Conservation (phyloP, 2,329 filamentous ascomycete species). For the Cladosporium sp. region DNA sequence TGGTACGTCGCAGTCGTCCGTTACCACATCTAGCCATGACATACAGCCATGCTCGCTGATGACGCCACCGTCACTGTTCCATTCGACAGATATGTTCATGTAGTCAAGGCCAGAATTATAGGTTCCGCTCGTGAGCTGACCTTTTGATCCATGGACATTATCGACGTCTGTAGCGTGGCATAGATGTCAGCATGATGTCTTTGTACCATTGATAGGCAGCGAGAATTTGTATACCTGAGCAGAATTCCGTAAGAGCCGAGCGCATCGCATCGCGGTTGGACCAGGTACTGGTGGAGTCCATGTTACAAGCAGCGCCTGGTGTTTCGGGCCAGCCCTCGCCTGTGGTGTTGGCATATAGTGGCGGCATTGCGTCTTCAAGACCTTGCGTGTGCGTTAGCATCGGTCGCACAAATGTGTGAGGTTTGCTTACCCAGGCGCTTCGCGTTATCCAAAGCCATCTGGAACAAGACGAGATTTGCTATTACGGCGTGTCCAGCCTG, state of each 20-base stretch:
- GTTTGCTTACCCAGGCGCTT: neutral
- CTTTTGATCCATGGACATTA: neutral
- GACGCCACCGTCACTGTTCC: neutral
- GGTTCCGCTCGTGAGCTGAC: neutral
- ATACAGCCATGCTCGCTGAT: conserved; percentile 10
- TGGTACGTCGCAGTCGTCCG: conserved; percentile 7
- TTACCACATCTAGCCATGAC: conserved; percentile 12
- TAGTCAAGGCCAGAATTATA: conserved; percentile 7
- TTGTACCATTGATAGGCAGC: neutral
- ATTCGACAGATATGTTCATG: conserved; percentile 9
- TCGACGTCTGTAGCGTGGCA: neutral
- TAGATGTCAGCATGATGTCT: neutral
- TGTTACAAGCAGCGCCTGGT: conserved; percentile 3
- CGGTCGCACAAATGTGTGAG: neutral
- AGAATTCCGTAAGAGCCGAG: conserved; percentile 6
- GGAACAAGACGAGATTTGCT: conserved; percentile 8
- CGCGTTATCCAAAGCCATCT: conserved; percentile 6
- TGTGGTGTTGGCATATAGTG: neutral
- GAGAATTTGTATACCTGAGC: neutral
- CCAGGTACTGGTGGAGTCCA: conserved; percentile 5
- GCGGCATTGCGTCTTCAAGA: neutral
- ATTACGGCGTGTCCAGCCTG: conserved; percentile 12
- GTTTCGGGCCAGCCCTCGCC: neutral
- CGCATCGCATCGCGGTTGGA: conserved; percentile 6
- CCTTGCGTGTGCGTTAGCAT: neutral